Conservation (phyloP, 2,329 filamentous ascomycete genomes). For the Stemphylium lycopersici region DNA sequence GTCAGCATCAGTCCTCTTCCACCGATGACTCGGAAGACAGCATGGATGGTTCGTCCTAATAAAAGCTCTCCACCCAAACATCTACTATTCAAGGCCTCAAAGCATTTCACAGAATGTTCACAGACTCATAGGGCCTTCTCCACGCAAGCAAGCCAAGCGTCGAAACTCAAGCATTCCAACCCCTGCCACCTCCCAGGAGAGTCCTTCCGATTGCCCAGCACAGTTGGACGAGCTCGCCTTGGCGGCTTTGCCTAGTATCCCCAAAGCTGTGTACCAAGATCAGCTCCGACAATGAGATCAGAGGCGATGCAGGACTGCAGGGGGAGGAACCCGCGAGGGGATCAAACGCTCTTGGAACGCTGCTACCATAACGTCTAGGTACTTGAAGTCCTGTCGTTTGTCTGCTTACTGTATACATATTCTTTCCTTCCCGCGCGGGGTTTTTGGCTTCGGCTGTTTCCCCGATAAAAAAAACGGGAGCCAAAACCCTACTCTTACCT, state of each 20-base stretch:
- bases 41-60: conserved; percentile 17
- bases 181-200: neutral
- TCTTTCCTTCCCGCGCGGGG: neutral
- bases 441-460: conserved; percentile 13
- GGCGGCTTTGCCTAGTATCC: neutral
- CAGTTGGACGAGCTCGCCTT: neutral
- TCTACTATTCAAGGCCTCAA: neutral
- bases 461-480: conserved; percentile 8
- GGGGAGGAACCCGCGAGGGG: neutral
- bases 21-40: conserved; percentile 8
- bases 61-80: neutral
- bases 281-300: neutral
- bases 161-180: neutral
- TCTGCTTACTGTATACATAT: conserved; percentile 3
- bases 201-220: neutral
- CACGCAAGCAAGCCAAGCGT: conserved; percentile 2
- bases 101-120: neutral
- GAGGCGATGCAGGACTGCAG: neutral
- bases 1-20: conserved; percentile 9
- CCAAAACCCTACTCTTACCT: conserved; percentile 9
- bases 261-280: neutral
- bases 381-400: neutral
- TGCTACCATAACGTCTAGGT: neutral
- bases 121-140: neutral
- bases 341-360: neutral